Evolutionary conservation across 345 rosid species (phyloP).

Genomic region (Trapa incisa): DNA sequence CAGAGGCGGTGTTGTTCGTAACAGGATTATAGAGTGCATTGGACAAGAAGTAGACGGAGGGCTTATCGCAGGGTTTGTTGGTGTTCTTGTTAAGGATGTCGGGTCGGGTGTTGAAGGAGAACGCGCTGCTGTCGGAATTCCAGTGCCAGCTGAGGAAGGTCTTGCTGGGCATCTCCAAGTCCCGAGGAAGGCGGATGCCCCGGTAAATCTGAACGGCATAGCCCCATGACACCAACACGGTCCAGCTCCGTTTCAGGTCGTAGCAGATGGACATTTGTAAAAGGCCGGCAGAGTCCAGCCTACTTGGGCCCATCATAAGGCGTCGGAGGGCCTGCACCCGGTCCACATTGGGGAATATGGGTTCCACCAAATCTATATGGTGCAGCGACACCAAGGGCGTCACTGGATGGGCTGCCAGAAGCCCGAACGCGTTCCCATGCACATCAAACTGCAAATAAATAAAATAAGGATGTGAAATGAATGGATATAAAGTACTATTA

Average conservation of each 20-base stretch:
- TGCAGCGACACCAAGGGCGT: constrained; percentile 63
- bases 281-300: constrained; percentile 50
- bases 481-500: too few species aligned
- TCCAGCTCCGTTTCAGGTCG: constrained; percentile 42
- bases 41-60: constrained; percentile 35
- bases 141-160: constrained; percentile 58
- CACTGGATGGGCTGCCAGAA: constrained; percentile 64
- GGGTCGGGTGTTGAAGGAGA: constrained; percentile 50
- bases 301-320: constrained; percentile 21
- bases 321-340: constrained; percentile 34
- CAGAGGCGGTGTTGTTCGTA: constrained; percentile 24
- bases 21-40: constrained; percentile 17
- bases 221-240: constrained; percentile 77
- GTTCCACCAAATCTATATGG: constrained; percentile 50
- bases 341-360: constrained; percentile 46
- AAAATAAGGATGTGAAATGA: too few species aligned
- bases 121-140: constrained; percentile 17
- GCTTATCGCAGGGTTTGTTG: constrained; percentile 31
- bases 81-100: background rate
- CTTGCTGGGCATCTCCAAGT: constrained; percentile 36
- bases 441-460: constrained; percentile 40
- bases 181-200: constrained; percentile 35
- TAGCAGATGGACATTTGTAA: constrained; percentile 70
- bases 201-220: constrained; percentile 46
- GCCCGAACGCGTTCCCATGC: constrained; percentile 43